These are phyloP conservation scores for Sphagnurus paluster DNA, from an alignment of 1,284 basidiomycete species.

Conservation along the genomic window DNA sequence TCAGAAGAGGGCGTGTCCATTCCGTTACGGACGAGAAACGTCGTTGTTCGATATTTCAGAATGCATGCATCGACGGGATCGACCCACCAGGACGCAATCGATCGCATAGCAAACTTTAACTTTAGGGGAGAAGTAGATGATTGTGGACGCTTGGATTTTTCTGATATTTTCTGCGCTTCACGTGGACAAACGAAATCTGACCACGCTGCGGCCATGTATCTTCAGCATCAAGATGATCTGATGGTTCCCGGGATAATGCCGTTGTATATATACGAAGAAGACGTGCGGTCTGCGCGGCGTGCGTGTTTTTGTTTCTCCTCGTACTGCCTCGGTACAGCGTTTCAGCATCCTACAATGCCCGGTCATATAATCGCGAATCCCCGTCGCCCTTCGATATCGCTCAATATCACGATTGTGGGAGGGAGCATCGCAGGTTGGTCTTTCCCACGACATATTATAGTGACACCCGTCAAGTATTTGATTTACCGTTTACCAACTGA, in stretches of 20 bases:
- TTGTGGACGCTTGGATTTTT: too few species aligned
- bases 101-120: too few species aligned
- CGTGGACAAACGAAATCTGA: slow-evolving; percentile 9
- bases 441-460: slow-evolving; percentile 11
- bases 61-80: too few species aligned
- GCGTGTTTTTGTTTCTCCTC: not conserved
- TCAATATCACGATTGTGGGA: slow-evolving; percentile 40
- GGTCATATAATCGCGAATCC: slow-evolving; percentile 17
- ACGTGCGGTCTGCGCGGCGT: slow-evolving; percentile 2
- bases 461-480: too few species aligned
- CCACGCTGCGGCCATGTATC: too few species aligned
- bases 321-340: slow-evolving; percentile 1
- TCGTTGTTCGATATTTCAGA: too few species aligned
- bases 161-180: slow-evolving; percentile 7
- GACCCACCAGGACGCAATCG: too few species aligned
- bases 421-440: slow-evolving; percentile 35
- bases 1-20: too few species aligned
- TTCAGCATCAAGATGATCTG: slow-evolving; percentile 17
- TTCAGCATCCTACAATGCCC: slow-evolving; percentile 21
- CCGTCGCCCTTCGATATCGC: slow-evolving; percentile 22
- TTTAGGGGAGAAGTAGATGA: too few species aligned
- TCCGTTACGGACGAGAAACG: too few species aligned
- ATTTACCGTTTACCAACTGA: slow-evolving; percentile 2
- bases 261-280: slow-evolving; percentile 14
- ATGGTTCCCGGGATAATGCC: slow-evolving; percentile 13